Percentiles rank a stretch among this genome's conserved stretches.
Conservation (phyloP, 176 grass and related monocot species). For the Typha latifolia region DNA sequence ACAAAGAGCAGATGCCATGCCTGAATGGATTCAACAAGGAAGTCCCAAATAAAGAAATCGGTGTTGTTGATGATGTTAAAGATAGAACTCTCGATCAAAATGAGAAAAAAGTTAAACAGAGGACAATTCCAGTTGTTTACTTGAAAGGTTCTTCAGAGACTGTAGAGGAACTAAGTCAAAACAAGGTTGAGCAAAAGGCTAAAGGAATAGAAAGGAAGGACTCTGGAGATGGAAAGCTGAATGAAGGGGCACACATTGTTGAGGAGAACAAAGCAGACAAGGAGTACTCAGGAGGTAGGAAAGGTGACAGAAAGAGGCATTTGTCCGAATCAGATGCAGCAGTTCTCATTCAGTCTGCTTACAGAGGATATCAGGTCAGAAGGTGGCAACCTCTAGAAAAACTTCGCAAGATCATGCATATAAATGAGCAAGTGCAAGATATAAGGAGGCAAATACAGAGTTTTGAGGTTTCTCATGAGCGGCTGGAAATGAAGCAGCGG, state of each 20-base stretch:
- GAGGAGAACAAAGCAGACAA: background rate
- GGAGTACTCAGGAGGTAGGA: background rate
- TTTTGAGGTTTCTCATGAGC: slow-evolving; percentile 33
- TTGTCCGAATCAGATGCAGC: slow-evolving; percentile 41
- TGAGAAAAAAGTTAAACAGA: background rate
- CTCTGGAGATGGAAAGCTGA: background rate
- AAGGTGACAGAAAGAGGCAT: background rate
- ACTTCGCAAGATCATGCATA: slow-evolving; percentile 44
- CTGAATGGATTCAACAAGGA: background rate
- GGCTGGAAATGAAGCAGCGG: slow-evolving; percentile 32
- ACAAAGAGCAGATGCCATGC: slow-evolving; percentile 1
- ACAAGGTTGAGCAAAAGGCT: slow-evolving; percentile 15
- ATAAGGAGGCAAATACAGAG: slow-evolving; percentile 37
- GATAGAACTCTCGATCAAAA: background rate
- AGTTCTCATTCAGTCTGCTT: slow-evolving; percentile 54
- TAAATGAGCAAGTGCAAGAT: slow-evolving; percentile 34
- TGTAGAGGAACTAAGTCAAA: slow-evolving; percentile 6
- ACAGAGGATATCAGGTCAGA: slow-evolving; percentile 57
- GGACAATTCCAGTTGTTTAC: slow-evolving; percentile 10
- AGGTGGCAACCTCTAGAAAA: slow-evolving; percentile 68
- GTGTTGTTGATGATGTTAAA: slow-evolving; percentile 18
- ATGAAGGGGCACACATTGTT: background rate
- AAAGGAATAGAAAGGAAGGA: background rate
- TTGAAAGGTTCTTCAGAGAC: slow-evolving; percentile 11
- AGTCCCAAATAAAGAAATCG: slow-evolving; percentile 15